Evolutionary conservation across 2,329 filamentous ascomycete genomes (phyloP), one percentile per base, ranked within the genome.

Genomic region (Exophiala aquamarina): DNA sequence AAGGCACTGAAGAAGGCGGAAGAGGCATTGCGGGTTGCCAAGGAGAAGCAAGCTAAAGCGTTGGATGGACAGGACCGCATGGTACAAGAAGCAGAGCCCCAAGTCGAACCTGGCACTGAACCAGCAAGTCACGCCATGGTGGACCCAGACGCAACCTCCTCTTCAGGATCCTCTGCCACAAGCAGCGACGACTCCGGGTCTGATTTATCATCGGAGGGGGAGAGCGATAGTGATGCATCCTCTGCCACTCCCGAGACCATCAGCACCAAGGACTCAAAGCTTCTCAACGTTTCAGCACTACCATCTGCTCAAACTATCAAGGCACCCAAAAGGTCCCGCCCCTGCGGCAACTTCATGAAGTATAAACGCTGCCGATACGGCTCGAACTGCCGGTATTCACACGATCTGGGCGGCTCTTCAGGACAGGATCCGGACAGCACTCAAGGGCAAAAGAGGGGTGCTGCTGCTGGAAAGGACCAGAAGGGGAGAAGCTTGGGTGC

Each of bases 331-430:
- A 56, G 50, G 13, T 52, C 50, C 26, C 60, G 59, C 19, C 34
- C 61, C 4, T 75, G 72, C 55, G 66, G 62, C 14, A 63, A 70
- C 32, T 73, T 73, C 56, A 58, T 64, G 8, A 66, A 66, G 17
- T 66, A 49, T 13, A 71, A 71, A 7, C 65, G 63, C 15, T 75
- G 72, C 55, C 63, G 61, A 39, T 67, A 63, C 31, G 72, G 72
- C 2, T 60, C 65, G 14, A 60, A 59, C 28, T 75, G 72, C 55
- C 66, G 62, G 37, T 75, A 68, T 43, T 59, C 61, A 7, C 72
- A 75, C 44, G 69, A 73, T 21, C 44, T 19, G 38, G 29, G 38
- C 19, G 32, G 19, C 6, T n/a, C 5, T 21, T 39, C 9, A 36
- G 31, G 33, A 32, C 23, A 26, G 6, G 15, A 28, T 32, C 18